Conservation (phyloP, 2,329 filamentous ascomycete genomes). For the Cylindrodendrum hubeiense region DNA sequence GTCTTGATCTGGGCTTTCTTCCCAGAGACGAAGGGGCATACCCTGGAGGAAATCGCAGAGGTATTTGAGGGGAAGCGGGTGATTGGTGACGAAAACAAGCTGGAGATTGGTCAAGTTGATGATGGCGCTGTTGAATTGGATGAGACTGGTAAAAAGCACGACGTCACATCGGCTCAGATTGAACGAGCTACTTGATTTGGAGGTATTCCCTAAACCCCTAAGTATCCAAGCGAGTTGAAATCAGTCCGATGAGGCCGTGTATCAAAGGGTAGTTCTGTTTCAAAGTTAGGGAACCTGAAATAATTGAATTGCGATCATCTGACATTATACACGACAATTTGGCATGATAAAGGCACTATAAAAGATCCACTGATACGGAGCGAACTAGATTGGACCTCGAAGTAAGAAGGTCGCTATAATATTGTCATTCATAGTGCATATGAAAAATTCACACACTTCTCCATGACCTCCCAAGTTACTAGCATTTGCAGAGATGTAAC, state of each 20-base stretch:
- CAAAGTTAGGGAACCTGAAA: no score
- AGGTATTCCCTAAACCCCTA: neutral
- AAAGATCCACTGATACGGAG: no score
- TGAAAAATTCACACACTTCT: no score
- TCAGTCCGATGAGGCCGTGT: neutral
- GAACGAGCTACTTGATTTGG: neutral
- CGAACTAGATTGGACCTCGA: no score
- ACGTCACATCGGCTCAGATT: neutral
- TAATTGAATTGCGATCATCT: no score
- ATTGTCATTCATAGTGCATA: no score
- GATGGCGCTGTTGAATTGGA: neutral
- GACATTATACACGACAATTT: no score
- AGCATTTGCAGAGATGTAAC: no score
- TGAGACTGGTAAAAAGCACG: neutral
- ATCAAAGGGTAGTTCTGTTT: no score
- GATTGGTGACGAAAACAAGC: neutral
- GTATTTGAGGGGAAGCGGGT: constrained; percentile 40
- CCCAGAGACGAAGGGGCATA: constrained; percentile 45
- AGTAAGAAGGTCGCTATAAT: no score
- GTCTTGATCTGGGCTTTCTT: constrained; percentile 52
- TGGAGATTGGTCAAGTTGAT: neutral
- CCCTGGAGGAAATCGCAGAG: constrained; percentile 44
- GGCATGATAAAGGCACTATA: no score
- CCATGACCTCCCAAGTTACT: no score
- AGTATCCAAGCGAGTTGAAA: neutral